Base-by-base conservation (phyloP, 176 grass and related monocot species). In the Eragrostis curvula region DNA sequence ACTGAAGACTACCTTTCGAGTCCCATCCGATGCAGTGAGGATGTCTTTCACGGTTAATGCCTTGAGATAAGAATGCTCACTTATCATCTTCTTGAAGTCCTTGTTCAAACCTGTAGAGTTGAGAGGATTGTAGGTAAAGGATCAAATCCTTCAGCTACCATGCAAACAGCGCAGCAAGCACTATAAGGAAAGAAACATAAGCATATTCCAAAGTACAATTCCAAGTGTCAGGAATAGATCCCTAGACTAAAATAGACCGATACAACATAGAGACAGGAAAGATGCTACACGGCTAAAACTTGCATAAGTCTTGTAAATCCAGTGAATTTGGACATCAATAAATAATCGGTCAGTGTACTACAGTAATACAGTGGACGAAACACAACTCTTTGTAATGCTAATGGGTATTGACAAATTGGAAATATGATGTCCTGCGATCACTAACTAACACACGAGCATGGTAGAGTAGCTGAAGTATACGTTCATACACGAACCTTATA, bases 1-100 rank as follows among this genome's bases (percentile, higher is more conserved):
- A 81, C 27, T 23, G 52, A 88, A 81, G 52, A 73, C 51, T 83
- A 98, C 96, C 96, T 98, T 95, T 61, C 82, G 88, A 52, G 96
- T 98, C 62, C 96, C 92, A 48, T 98, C 96, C 8, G 88, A 91
- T 72, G 96, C 90, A 40, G 68, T 89, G 53, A 91, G 30, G 65
- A 90, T 82, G 76, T 93, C 90, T 88, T 95, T 93, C 63, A 98
- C 47, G 70, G 81, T 91, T 85, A 98, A 92, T 76, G 96, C 86
- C 81, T 89, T 93, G 5, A 98, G 86, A 84, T 78, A 44, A 91
- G 88, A 87, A 88, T 88, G 80, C 77, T 88, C 90, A 16, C 25
- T 63, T 83, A 98, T 68, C 96, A 98, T 95, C 77, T 91, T 91
- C 41, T 84, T 95, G 41, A 98, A 93, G 75, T 95, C 90, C 83